Conservation (phyloP, 495 filamentous ascomycete genomes). For the Podospora pseudoanserina region DNA sequence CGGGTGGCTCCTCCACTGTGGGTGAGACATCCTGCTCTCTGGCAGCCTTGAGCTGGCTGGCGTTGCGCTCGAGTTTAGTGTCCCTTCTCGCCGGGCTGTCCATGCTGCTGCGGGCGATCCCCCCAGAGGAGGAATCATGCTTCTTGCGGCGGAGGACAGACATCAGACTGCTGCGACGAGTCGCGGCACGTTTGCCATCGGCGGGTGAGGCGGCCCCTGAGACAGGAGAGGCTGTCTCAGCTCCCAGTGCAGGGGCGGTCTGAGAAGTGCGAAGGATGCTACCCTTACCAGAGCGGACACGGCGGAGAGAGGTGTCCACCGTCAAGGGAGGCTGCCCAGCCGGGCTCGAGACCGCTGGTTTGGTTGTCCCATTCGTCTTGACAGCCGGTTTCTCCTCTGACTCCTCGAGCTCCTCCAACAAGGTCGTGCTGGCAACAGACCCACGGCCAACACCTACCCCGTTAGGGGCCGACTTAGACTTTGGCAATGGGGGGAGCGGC, state of each 20-base stretch:
- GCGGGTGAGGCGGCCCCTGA: background rate
- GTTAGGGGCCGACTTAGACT: conserved; percentile 6
- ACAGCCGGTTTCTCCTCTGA: conserved; percentile 35
- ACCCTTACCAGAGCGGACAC: conserved; percentile 38
- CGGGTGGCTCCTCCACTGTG: background rate
- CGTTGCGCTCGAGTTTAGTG: conserved; percentile 49
- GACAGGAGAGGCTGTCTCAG: background rate
- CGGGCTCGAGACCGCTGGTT: conserved; percentile 12
- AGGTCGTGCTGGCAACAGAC: conserved; percentile 28
- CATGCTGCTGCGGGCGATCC: conserved; percentile 41
- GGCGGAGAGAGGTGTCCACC: conserved; percentile 18
- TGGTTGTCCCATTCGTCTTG: conserved; percentile 20
- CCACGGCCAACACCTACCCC: background rate
- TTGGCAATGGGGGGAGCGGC: conserved; percentile 13
- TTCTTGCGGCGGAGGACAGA: conserved; percentile 48
- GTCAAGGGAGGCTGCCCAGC: background rate
- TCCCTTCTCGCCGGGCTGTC: conserved; percentile 51
- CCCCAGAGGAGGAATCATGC: conserved; percentile 30
- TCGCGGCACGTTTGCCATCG: background rate
- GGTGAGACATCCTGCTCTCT: conserved; percentile 11
- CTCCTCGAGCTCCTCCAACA: conserved; percentile 38
- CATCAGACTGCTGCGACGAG: conserved; percentile 39
- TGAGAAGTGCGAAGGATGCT: conserved; percentile 26
- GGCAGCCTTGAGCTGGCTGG: conserved; percentile 37
- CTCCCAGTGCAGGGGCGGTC: conserved; percentile 18